phyloP scores from a whole-genome alignment of 345 rosid genomes.

The Brassica incana region DNA sequence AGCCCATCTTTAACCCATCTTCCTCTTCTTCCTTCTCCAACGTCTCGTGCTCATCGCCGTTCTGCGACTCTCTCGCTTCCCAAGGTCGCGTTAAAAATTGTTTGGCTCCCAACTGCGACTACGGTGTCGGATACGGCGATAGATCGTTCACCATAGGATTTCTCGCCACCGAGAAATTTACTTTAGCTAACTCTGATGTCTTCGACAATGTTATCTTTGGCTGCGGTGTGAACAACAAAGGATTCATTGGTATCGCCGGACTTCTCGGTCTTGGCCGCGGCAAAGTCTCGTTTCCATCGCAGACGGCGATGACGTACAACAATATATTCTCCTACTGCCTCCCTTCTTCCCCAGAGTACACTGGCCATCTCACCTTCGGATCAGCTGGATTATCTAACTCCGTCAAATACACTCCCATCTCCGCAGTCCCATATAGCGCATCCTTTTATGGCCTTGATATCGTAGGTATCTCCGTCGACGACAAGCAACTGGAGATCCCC shows the following conservation, averaged over 20 bases:
- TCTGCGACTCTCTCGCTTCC: slow-evolving; percentile 50
- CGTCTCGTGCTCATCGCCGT: slow-evolving; percentile 51
- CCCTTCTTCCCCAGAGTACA: slow-evolving; percentile 61
- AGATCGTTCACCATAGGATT: too few species aligned
- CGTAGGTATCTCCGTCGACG: slow-evolving; percentile 56
- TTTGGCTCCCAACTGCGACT: too few species aligned
- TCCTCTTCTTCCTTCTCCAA: slow-evolving; percentile 56
- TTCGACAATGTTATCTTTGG: slow-evolving; percentile 42
- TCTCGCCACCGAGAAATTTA: too few species aligned
- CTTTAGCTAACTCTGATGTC: too few species aligned
- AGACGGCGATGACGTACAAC: slow-evolving; percentile 54
- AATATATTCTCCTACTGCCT: slow-evolving; percentile 82
- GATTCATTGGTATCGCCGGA: slow-evolving; percentile 51
- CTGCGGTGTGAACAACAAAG: slow-evolving; percentile 69
- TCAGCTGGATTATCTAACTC: slow-evolving; percentile 40
- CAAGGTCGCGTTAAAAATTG: slow-evolving; percentile 34
- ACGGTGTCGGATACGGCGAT: too few species aligned
- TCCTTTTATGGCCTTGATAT: slow-evolving; percentile 70
- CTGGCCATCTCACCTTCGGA: slow-evolving; percentile 80
- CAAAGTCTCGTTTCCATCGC: slow-evolving; percentile 60
- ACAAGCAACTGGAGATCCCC: slow-evolving; percentile 48
- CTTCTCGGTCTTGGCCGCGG: slow-evolving; percentile 83
- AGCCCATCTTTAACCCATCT: slow-evolving; percentile 52
- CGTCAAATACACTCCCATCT: slow-evolving; percentile 46
- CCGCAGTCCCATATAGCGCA: accelerated